Conservation (phyloP, 2,329 filamentous ascomycete species). For the Pyrenophora seminiperda region DNA sequence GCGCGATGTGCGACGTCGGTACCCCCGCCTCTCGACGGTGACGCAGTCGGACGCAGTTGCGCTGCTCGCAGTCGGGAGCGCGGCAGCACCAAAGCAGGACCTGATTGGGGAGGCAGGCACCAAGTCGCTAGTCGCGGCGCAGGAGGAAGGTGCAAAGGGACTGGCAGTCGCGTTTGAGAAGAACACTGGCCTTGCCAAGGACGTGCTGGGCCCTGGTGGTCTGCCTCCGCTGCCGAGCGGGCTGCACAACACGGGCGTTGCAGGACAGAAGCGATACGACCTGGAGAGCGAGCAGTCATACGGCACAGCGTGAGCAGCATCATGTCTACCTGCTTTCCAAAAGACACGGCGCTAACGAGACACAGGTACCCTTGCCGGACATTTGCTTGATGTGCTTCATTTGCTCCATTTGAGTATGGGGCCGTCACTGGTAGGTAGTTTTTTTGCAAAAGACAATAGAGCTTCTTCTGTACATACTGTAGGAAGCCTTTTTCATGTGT, state of each 20-base stretch:
- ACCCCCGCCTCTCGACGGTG: conserved; percentile 79
- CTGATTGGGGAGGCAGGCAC: conserved; percentile 73
- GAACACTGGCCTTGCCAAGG: conserved; percentile 58
- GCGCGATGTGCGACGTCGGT: conserved; percentile 82
- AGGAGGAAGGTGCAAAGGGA: conserved; percentile 73
- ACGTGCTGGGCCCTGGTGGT: conserved; percentile 74
- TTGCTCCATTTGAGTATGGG: too few species aligned
- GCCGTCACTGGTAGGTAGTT: conserved; percentile 9
- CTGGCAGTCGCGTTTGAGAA: conserved; percentile 76
- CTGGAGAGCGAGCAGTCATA: conserved; percentile 73
- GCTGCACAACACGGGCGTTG: conserved; percentile 57
- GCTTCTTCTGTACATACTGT: conserved; percentile 43
- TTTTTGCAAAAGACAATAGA: conserved; percentile 22
- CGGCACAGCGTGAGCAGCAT: conserved; percentile 48
- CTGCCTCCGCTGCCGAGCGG: conserved; percentile 86
- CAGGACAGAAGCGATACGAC: conserved; percentile 73
- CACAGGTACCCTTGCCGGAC: conserved; percentile 54
- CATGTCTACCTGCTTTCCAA: neutral
- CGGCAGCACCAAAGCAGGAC: conserved; percentile 78
- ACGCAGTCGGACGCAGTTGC: conserved; percentile 84
- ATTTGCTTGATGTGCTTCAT: too few species aligned
- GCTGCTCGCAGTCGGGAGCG: conserved; percentile 83
- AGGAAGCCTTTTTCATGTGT: conserved; percentile 23
- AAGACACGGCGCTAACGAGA: conserved; percentile 20
- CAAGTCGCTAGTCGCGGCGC: conserved; percentile 75